Conservation (phyloP, 352 stramenopile genomes). For the Globisporangium solare region DNA sequence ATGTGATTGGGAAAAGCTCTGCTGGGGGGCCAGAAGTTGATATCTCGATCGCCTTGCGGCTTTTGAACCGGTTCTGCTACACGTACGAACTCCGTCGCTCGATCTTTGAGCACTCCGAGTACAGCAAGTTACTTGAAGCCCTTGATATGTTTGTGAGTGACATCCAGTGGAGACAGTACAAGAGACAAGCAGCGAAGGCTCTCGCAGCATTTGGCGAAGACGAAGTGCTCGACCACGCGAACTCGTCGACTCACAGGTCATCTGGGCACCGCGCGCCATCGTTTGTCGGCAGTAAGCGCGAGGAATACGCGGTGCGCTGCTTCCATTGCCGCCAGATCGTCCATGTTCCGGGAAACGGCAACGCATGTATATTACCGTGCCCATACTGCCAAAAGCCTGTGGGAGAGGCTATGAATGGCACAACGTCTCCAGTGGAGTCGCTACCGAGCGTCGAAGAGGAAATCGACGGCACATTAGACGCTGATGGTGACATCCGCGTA, state of each 20-base stretch:
- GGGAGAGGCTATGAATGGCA: constrained; percentile 26
- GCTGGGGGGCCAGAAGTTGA: constrained; percentile 42
- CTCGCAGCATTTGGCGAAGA: constrained; percentile 52
- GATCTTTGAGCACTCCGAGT: constrained; percentile 44
- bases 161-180: constrained; percentile 35
- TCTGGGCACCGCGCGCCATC: background rate
- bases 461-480: constrained; percentile 4
- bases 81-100: constrained; percentile 24
- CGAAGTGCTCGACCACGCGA: constrained; percentile 25
- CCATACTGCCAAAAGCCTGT: constrained; percentile 41
- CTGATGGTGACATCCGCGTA: background rate
- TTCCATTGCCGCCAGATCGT: constrained; percentile 56
- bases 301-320: constrained; percentile 36
- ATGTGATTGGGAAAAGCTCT: constrained; percentile 33
- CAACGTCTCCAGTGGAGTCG: constrained; percentile 21
- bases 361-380: constrained; percentile 30
- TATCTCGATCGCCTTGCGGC: constrained; percentile 30
- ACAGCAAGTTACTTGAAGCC: constrained; percentile 33
- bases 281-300: background rate
- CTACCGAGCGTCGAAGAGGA: constrained; percentile 27
- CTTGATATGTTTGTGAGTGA: constrained; percentile 28
- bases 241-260: constrained; percentile 11
- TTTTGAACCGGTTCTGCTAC: constrained; percentile 43
- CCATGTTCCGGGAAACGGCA: constrained; percentile 25
- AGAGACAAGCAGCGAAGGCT: constrained; percentile 27